A percentile compares a stretch with the other conserved stretches of the same genome.
phyloP scores from a whole-genome alignment of 2,329 filamentous ascomycete species.

The Alternaria infectoria region DNA sequence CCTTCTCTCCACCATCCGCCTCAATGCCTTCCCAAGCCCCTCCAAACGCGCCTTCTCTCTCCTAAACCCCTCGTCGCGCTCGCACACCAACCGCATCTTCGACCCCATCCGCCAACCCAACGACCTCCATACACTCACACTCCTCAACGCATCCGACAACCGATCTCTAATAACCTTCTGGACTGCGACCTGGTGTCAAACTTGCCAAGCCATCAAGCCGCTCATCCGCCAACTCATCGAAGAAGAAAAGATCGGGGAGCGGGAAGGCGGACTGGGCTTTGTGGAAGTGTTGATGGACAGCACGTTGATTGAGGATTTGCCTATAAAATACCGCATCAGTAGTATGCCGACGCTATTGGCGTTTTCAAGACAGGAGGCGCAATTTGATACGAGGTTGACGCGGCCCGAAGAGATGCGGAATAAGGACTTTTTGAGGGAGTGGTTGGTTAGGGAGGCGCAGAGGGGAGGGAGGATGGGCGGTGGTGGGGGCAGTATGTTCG shows the following conservation, averaged over 20 bases:
- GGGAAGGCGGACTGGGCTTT: conserved; percentile 54
- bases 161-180: conserved; percentile 57
- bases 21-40: neutral
- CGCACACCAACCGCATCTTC: conserved; percentile 42
- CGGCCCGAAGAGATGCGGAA: conserved; percentile 55
- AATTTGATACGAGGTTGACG: conserved; percentile 54
- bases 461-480: conserved; percentile 54
- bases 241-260: conserved; percentile 53
- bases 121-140: conserved; percentile 56
- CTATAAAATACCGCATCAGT: conserved; percentile 49
- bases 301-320: conserved; percentile 51
- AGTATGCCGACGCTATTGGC: conserved; percentile 58
- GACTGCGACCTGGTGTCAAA: conserved; percentile 57
- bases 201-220: conserved; percentile 53
- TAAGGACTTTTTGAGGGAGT: conserved; percentile 52
- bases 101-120: conserved; percentile 54
- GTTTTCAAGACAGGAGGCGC: conserved; percentile 58
- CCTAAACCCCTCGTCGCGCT: conserved; percentile 17
- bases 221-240: conserved; percentile 52
- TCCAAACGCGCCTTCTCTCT: conserved; percentile 24
- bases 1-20: neutral
- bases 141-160: conserved; percentile 54
- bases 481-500: conserved; percentile 53
- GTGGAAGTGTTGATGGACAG: conserved; percentile 58
- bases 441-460: conserved; percentile 56